phyloP scores from a whole-genome alignment of 805 yeast species.

The Candida qinlingensis region DNA sequence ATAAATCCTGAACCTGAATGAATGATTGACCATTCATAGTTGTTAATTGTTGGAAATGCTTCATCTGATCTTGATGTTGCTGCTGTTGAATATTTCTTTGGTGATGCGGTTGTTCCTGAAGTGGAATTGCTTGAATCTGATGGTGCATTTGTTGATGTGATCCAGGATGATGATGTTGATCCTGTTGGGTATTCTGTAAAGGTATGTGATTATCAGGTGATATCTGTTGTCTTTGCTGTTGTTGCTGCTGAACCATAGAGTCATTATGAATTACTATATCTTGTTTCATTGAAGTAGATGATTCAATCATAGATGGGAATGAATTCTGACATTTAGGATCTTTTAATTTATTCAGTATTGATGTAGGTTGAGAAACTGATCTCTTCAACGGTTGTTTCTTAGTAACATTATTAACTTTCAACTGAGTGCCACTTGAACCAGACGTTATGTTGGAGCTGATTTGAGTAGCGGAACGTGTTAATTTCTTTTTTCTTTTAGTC shows the following conservation, averaged over 20 bases:
- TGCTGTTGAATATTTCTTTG: neutral
- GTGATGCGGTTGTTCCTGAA: neutral
- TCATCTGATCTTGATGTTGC: neutral
- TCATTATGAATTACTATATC: neutral
- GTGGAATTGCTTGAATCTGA: neutral
- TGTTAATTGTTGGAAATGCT: neutral
- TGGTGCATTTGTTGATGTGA: neutral
- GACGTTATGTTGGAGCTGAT: neutral
- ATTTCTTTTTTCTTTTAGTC: constrained; percentile 15
- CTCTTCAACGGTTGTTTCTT: constrained; percentile 20
- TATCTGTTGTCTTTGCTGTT: neutral
- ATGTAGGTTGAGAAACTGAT: constrained; percentile 21
- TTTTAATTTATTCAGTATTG: constrained; percentile 10
- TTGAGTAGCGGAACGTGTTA: constrained; percentile 20
- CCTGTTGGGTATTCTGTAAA: too few species aligned
- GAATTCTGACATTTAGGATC: neutral
- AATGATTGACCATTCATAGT: neutral
- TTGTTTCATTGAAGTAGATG: neutral
- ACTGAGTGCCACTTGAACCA: too few species aligned
- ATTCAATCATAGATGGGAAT: neutral
- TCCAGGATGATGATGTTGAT: too few species aligned
- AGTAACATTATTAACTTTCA: too few species aligned
- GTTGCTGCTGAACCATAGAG: neutral
- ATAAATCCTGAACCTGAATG: constrained; percentile 8
- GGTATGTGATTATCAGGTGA: neutral